Base-by-base conservation (phyloP, 2,329 filamentous ascomycete species). In the Xylariaceae sp. region DNA sequence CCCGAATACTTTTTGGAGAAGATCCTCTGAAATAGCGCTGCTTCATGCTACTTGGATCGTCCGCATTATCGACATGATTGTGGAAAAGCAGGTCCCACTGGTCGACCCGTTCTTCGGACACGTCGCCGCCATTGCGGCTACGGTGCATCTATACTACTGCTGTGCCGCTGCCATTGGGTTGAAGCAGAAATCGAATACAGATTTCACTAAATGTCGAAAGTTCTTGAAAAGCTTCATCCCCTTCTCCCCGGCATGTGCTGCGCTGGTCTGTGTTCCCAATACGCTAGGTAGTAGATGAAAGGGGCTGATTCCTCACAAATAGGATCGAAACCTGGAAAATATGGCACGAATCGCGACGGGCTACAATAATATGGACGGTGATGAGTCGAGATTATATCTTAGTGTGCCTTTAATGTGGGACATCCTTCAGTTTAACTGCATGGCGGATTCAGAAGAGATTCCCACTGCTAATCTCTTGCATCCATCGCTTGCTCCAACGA, bases 351-450 rank as follows among this genome's bases (percentile, higher is more conserved):
- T 53, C 37, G 50, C 50, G 3, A 44, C 47, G 7, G 50, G 50
- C 19, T 44, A 45, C 19, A 44, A 53, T 27, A 52, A 50, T 20
- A 50, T 53, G 21, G 50, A 53, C 25, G 50, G 47, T 42, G 50
- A 53, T 14, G 50, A 53, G 12, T 53, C 50, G 20, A 53, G 50
- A 27, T 47, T 53, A 20, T 53, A 53, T 38, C 47, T 52, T 23
- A 53, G 50, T 19, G 50, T 53, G 25, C 50, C 50, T 27, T 35
- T 53, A 22, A 53, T 53, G 50, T 53, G 50, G 50, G 50, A 53
- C 23, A 53, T 53, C 22, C 37, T 53, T 22, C 50, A 53, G 29
- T 53, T 53, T 40, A 53, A 50, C 40, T 53, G 50, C 21, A 41
- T 53, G 33, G 34, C 41, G 14, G 50, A 53, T 37, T 40, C 42